Evolutionary conservation across 441 rosid genomes (phyloP).

Genomic region (Croton laevigatus): DNA sequence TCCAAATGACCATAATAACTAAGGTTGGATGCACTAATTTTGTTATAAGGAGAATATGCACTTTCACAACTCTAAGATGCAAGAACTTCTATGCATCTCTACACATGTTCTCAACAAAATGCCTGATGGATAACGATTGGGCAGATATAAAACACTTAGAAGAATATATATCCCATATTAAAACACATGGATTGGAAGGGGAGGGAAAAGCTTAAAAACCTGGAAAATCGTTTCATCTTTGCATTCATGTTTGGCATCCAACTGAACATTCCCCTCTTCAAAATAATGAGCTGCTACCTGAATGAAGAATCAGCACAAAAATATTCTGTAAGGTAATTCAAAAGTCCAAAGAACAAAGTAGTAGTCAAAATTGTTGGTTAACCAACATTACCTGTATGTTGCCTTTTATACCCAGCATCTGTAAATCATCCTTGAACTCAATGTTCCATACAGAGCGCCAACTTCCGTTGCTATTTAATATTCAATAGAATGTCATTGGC

Average conservation of each 20-base stretch:
- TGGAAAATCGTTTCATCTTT: slow-evolving; percentile 82
- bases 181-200: neutral
- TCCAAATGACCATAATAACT: no score
- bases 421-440: slow-evolving; percentile 76
- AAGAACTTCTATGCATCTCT: neutral
- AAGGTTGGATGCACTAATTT: neutral
- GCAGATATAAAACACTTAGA: neutral
- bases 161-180: neutral
- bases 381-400: slow-evolving; percentile 61
- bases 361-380: neutral
- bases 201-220: slow-evolving; percentile 36
- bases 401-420: slow-evolving; percentile 68
- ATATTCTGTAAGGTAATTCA: neutral
- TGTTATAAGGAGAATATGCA: neutral
- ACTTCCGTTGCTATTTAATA: slow-evolving; percentile 74
- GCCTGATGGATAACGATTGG: neutral
- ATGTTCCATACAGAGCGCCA: slow-evolving; percentile 95
- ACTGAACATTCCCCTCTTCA: slow-evolving; percentile 98
- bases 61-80: neutral
- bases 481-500: slow-evolving; percentile 20
- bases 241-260: slow-evolving; percentile 85
- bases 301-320: slow-evolving; percentile 15
- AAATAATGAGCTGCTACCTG: slow-evolving; percentile 98
- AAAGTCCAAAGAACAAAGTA: neutral
- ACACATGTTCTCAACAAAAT: neutral